Evolutionary conservation across 352 stramenopile genomes (phyloP), one percentile per base, ranked within the genome.

Genomic region (Achlya hypogyna): DNA sequence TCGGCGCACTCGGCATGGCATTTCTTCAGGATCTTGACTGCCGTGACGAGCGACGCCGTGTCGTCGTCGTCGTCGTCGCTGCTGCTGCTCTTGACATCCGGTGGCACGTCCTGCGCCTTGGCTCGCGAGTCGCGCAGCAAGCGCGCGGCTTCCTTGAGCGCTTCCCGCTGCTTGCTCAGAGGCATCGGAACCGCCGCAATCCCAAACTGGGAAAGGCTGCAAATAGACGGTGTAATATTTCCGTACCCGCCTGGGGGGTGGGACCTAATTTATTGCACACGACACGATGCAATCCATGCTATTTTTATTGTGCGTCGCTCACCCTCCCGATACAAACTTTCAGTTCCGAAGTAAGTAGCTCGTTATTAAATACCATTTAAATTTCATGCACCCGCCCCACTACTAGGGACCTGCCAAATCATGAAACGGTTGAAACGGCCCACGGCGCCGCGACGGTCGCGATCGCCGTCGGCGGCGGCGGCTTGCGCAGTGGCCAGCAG

Each of bases 31-130:
- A 67, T 27, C 27, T 49, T 67, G 42, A 67, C 60, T 20, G 60
- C 60, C 3, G 38, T 28, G 27, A 60, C 60, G 23, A 67, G 51
- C 20, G 60, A 34, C 3, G 29, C 42, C 32, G 43, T 34, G 31
- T 67, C 60, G 60, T 43, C 42, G 14, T 67, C 60, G 45, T 67
- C 60, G 22, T 65, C 59, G 47, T 35, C 59, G 47, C 14, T 34
- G 14, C 1, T 28, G 25, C 25, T 10, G 25, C 14, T 20, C 25
- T 10, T 56, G 6, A 16, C 25, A 1, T 45, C 38, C n/a, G n/a
- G n/a, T n/a, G n/a, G n/a, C 12, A 45, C 38, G 12, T 62, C 53
- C 14, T 6, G 6, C 10, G 31, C 14, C 28, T 45, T 45, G 34
- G 27, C 29, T 5, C 25, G 27, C n/a, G 10, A 58, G 51, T 49